phyloP scores from a whole-genome alignment of 2,329 filamentous ascomycete genomes.

The Sporothrix globosa region DNA sequence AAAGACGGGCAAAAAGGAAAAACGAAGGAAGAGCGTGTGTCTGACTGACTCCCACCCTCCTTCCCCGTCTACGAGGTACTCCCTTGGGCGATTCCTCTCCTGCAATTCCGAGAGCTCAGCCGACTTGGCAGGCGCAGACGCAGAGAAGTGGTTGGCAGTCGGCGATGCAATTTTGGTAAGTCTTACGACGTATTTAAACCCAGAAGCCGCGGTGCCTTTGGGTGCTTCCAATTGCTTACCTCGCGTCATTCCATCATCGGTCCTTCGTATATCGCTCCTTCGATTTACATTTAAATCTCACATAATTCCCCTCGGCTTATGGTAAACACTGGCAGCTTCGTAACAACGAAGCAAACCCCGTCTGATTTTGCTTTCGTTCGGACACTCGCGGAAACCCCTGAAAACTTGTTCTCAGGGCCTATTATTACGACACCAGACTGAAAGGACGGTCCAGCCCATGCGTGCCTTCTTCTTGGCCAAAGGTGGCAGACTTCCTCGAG shows the following conservation, averaged over 20 bases:
- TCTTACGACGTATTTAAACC: too few species aligned
- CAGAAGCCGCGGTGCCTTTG: background rate
- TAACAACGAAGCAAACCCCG: background rate
- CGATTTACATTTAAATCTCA: background rate
- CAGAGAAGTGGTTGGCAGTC: constrained; percentile 1
- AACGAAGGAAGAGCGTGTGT: constrained; percentile 8
- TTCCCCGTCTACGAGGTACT: background rate
- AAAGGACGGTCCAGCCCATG: background rate
- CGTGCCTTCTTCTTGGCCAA: background rate
- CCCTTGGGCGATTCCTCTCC: background rate
- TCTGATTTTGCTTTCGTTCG: constrained; percentile 3
- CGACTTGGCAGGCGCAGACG: constrained; percentile 12
- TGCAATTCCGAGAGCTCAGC: background rate
- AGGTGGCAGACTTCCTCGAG: background rate
- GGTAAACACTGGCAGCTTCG: background rate
- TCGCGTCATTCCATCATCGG: background rate
- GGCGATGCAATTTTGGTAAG: background rate
- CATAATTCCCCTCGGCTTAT: constrained; percentile 10
- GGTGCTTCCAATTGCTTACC: background rate
- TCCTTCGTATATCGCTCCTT: constrained; percentile 2
- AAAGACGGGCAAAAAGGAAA: background rate
- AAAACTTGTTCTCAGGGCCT: background rate
- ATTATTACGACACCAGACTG: background rate
- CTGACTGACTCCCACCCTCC: constrained; percentile 16
- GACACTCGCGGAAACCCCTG: constrained; percentile 8